Conservation (phyloP, 257 asterid genomes). For the Solanum phureja region DNA sequence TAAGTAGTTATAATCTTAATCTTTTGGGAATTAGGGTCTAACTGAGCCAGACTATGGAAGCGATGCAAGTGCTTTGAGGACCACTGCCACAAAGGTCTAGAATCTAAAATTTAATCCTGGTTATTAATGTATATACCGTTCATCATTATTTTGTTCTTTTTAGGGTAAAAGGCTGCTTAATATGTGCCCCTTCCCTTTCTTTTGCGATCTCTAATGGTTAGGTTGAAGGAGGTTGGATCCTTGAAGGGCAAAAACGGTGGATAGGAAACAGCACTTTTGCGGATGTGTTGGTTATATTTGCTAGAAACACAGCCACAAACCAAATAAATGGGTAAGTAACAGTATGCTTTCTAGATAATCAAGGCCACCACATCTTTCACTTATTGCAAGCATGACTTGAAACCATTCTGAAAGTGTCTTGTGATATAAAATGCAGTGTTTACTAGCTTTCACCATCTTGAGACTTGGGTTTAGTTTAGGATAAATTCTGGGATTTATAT, state of each 20-base stretch:
- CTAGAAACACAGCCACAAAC: slow-evolving; percentile 64
- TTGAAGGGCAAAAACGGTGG: slow-evolving; percentile 97
- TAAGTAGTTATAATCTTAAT: neutral
- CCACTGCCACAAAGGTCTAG: slow-evolving; percentile 84
- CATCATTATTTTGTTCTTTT: neutral
- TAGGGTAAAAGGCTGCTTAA: neutral
- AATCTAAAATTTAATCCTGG: neutral
- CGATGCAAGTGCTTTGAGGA: slow-evolving; percentile 85
- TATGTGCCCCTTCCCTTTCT: neutral
- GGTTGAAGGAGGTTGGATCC: slow-evolving; percentile 98
- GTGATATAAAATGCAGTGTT: neutral
- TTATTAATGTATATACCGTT: neutral
- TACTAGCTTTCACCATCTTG: neutral
- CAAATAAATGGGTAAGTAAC: slow-evolving; percentile 82
- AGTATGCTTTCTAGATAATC: neutral
- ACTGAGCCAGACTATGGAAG: slow-evolving; percentile 98
- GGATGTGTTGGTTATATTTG: slow-evolving; percentile 74
- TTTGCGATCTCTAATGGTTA: slow-evolving; percentile 15
- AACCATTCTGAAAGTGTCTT: neutral
- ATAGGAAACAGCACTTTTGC: slow-evolving; percentile 98
- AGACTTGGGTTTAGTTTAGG: neutral
- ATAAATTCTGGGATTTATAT: neutral
- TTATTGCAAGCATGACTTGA: neutral
- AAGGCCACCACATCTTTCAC: neutral
- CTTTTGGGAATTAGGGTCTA: slow-evolving; percentile 49